Evolutionary conservation across 73 alveolate species (phyloP).

Genomic region (Paramecium tetraurelia): DNA sequence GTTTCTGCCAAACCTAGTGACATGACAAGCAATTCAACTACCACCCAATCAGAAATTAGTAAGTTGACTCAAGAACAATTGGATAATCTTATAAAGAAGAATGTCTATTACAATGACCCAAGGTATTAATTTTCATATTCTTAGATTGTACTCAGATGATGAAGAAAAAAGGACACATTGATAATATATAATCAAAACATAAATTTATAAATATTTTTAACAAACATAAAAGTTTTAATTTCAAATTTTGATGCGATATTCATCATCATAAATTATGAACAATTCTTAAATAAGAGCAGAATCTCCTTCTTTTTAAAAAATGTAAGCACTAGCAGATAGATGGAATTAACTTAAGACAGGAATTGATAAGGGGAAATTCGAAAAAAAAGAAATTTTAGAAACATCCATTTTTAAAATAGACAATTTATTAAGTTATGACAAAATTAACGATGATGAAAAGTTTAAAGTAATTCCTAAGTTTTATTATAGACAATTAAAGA

Average conservation of each 20-base stretch:
- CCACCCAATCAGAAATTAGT: neutral
- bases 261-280: neutral
- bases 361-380: neutral
- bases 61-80: neutral
- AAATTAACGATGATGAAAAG: slow-evolving; percentile 21
- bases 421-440: slow-evolving; percentile 5
- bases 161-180: neutral
- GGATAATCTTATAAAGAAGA: slow-evolving; percentile 2
- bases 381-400: slow-evolving; percentile 23
- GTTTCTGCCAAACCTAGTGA: neutral
- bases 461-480: neutral
- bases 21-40: neutral
- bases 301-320: neutral
- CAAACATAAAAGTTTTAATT: neutral
- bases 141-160: slow-evolving; percentile 30
- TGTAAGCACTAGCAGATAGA: neutral
- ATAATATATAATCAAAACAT: neutral
- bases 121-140: neutral
- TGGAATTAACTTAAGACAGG: neutral
- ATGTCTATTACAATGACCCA: neutral
- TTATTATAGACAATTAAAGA: neutral
- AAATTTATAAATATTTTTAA: neutral
- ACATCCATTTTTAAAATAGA: slow-evolving; percentile 1
- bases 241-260: neutral
- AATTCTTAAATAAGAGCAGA: neutral